Evolutionary conservation across 2,329 filamentous ascomycete species (phyloP), one percentile per base, ranked within the genome.

Genomic region (Penicillium digitatum): DNA sequence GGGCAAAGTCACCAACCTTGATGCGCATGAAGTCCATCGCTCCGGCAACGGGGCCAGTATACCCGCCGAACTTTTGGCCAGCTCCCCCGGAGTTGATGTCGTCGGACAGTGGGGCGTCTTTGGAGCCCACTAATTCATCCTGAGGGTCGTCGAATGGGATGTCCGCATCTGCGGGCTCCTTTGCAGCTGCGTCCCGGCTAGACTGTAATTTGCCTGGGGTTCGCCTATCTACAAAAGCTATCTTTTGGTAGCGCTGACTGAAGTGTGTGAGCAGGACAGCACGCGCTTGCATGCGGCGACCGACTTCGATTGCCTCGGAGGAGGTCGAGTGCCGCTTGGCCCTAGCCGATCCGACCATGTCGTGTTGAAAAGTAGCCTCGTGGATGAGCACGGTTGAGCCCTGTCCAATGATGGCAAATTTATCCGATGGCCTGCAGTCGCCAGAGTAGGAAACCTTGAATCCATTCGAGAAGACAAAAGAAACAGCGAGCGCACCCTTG

Each of bases 351-450:
- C 81, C 83, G 37, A 74, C 66, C 64, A 96, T 82, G 65, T 94
- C 89, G 69, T 96, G 90, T 63, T 94, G 90, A 69, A 99, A 97
- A 0, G 94, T 99, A 59, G 91, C 92, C 79, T 99, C 94, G 76
- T 99, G 94, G 53, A 99, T 84, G 5, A 96, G 83, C 7, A 99
- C 81, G 14, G 93, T 95, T 2, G 88, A 86, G 58, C 85, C 86
- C 43, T 77, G 76, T 43, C 89, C 95, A 48, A 93, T 87, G 12
- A 73, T 63, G 0, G 85, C 83, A 68, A 99, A 96, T 0, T 75
- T 69, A 2, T 75, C 66, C 4, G 84, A 90, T 0, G 94, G 94
- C 7, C 94, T 83, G 70, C 93, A 97, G 76, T 99, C 94, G 53
- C 94, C 94, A 5, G 90, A 95, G 76, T 96, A 99, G 43, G 90